Conservation (phyloP, 495 filamentous ascomycete genomes). For the Umbilicaria muhlenbergii region DNA sequence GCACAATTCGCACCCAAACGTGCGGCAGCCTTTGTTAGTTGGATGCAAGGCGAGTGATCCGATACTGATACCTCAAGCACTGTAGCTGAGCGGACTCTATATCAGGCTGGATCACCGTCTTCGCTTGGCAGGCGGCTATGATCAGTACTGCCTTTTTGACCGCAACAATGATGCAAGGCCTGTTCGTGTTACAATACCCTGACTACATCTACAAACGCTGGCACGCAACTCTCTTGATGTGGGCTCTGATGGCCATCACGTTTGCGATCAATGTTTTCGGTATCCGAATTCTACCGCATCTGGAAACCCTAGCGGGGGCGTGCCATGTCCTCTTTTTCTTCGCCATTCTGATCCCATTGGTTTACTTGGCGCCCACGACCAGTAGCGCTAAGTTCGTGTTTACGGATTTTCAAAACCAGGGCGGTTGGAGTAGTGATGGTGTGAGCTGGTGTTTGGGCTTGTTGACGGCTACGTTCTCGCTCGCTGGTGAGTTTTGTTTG, state of each 20-base stretch:
- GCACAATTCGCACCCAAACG: conserved; percentile 21
- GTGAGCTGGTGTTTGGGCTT: conserved; percentile 26
- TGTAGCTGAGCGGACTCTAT: background rate
- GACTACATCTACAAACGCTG: conserved; percentile 19
- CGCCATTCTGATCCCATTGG: conserved; percentile 31
- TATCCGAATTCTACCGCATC: conserved; percentile 21
- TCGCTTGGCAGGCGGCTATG: conserved; percentile 22
- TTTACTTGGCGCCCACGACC: conserved; percentile 27
- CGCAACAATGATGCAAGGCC: conserved; percentile 26
- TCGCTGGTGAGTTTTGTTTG: conserved; percentile 12
- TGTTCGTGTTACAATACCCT: conserved; percentile 19
- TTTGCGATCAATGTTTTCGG: conserved; percentile 25
- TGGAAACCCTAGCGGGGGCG: conserved; percentile 19
- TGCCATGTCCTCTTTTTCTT: conserved; percentile 35
- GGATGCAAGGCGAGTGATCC: conserved; percentile 18
- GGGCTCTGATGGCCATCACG: conserved; percentile 20
- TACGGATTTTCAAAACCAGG: conserved; percentile 27
- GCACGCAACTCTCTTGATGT: conserved; percentile 26
- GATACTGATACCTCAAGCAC: background rate
- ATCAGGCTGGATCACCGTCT: conserved; percentile 17
- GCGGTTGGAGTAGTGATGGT: conserved; percentile 27
- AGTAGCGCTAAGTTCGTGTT: conserved; percentile 23
- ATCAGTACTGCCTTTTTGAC: conserved; percentile 20
- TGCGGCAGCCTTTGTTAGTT: conserved; percentile 21
- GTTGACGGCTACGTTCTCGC: conserved; percentile 21